Conservation (phyloP, 2,329 filamentous ascomycete species). For the Cadophora luteo-olivacea region DNA sequence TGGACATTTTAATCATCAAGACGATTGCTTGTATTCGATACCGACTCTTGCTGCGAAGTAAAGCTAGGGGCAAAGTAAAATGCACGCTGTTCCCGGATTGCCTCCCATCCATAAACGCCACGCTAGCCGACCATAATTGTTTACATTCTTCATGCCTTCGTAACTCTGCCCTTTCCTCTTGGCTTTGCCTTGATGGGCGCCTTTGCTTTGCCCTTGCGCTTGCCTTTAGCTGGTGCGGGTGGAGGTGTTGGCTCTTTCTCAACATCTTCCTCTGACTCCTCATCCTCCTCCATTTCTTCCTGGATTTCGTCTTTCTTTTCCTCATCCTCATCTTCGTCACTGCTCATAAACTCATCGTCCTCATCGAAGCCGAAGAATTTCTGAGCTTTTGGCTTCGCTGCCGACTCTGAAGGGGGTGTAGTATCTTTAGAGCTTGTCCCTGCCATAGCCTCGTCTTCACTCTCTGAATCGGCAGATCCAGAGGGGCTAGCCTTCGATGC, state of each 20-base stretch:
- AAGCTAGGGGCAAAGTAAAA: neutral
- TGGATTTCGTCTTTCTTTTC: slow-evolving; percentile 23
- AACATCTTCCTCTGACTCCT: slow-evolving; percentile 34
- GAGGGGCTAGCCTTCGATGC: slow-evolving; percentile 50
- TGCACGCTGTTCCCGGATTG: neutral
- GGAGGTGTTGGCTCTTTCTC: slow-evolving; percentile 37
- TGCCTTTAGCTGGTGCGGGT: slow-evolving; percentile 43
- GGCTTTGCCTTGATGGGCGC: slow-evolving; percentile 34
- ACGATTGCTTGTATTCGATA: neutral
- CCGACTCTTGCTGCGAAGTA: neutral
- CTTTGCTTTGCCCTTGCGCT: slow-evolving; percentile 53
- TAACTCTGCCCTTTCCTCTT: slow-evolving; percentile 33
- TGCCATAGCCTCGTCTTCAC: slow-evolving; percentile 43
- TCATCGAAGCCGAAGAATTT: slow-evolving; percentile 81
- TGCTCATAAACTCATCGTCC: slow-evolving; percentile 76
- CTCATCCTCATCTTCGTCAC: slow-evolving; percentile 60
- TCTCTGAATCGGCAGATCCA: slow-evolving; percentile 37
- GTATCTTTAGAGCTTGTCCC: slow-evolving; percentile 50
- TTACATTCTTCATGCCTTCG: slow-evolving; percentile 22
- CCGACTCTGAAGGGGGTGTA: slow-evolving; percentile 53
- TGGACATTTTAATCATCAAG: neutral
- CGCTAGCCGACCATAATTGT: slow-evolving; percentile 20
- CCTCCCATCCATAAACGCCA: slow-evolving; percentile 27
- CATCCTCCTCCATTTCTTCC: slow-evolving; percentile 27
- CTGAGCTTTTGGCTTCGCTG: slow-evolving; percentile 44